Evolutionary conservation across 1,139 yeast species (phyloP), one percentile per base, ranked within the genome.

Genomic region (Taiozyma sp.): DNA sequence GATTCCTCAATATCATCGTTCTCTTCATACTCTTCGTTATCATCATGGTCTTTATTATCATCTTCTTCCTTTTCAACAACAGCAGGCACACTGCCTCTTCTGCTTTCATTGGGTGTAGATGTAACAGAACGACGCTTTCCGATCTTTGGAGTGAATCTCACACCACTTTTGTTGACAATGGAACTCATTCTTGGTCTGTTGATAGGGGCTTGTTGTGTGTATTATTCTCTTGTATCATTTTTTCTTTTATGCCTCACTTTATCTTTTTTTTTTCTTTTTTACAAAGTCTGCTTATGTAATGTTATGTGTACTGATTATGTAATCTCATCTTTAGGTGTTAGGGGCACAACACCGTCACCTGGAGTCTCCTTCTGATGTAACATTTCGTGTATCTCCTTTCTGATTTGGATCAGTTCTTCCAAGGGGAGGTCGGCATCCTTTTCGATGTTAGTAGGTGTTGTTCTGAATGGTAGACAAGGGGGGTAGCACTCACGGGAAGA

Each of bases 81-180:
- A 10, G 60, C 55, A 1, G 59, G 50, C 4, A 54, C 55, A 39
- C 61, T 58, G 3, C 56, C 28, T 43, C 51, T 56, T 52, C 60
- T 55, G 46, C 59, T 56, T 10, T 30, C 44, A 13, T 16, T 35
- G 10, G 59, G 56, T 0, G 61, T 54, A 4, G 39, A 39, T 2
- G 54, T 29, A 2, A 55, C 56, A 45, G 61, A 63, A 47, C 74
- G 64, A 57, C 74, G 70, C 50, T 68, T 71, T 46, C 63, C 66
- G 6, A 64, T 59, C 51, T 71, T 71, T 2, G 75, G 75, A 3
- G 68, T 64, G 56, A 71, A 71, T 46, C 73, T 67, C 9, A 69
- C 67, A 34, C 72, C 72, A 56, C 73, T 68, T 53, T 71, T 71
- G 50, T 71, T 41, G 29, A 44, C 41, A 8, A 47, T 22, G 11